Conservation (phyloP, 140 eudicot genomes). For the Flaveria floridana region DNA sequence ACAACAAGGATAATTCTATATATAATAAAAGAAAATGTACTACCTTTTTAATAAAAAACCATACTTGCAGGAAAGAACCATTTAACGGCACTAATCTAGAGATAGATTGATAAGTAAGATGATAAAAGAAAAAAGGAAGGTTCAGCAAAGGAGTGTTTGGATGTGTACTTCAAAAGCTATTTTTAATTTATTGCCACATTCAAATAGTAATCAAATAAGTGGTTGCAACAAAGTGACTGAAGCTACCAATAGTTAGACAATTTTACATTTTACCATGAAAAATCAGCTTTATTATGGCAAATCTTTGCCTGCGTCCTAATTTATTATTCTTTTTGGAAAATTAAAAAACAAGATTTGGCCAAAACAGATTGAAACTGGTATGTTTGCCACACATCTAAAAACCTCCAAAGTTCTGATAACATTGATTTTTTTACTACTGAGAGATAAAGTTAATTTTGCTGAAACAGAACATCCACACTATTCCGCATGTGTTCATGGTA, state of each 20-base stretch:
- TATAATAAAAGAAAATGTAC: not conserved
- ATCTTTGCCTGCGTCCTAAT: constrained; percentile 7
- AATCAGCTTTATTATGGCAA: not conserved
- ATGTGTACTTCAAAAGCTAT: not conserved
- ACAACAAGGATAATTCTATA: not conserved
- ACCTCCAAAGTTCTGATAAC: not conserved
- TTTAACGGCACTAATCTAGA: constrained; percentile 12
- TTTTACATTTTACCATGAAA: not conserved
- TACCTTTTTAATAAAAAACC: not conserved
- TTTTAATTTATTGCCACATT: not conserved
- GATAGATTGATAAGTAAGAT: not conserved
- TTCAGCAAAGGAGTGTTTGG: not conserved
- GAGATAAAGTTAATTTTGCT: not conserved
- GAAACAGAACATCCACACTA: constrained; percentile 5
- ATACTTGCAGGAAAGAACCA: not conserved
- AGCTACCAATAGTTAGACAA: not conserved
- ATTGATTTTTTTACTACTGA: not conserved
- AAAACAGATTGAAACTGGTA: not conserved
- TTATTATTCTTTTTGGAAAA: not conserved
- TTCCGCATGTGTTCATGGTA: not conserved
- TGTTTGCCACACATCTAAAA: constrained; percentile 19
- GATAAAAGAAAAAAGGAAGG: not conserved
- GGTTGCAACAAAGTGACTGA: constrained; percentile 18
- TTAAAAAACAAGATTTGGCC: not conserved
- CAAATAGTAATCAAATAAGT: not conserved